Base-by-base conservation (phyloP, 306 rosid species). In the Phaseolus lunatus region DNA sequence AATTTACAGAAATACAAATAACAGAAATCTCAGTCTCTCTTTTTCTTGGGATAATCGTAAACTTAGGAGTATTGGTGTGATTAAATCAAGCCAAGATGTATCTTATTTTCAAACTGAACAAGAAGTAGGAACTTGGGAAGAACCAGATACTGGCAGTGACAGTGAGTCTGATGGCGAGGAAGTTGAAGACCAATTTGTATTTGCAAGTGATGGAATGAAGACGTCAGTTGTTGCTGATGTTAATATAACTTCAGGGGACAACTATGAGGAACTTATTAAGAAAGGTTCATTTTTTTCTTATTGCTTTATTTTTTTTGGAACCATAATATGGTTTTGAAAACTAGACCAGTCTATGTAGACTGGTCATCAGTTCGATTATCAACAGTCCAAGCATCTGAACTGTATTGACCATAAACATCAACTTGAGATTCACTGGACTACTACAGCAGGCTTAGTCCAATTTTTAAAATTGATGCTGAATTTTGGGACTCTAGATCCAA, bases 81-180 rank as follows among this genome's bases (percentile, higher is more conserved):
- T 65, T 23, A 61, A 78, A 83, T 58, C 85, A 12, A 54, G 79
- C 68, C 84, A 66, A 81, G 76, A 29, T 41, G 27, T 39, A 59
- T 80, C 83, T 13, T 52, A 75, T 27, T 75, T 66, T 27, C 75
- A 69, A 74, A 79, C 75, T 7, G 85, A 16, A 31, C 73, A 37
- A 77, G 78, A 22, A 23, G 56, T 23, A 61, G 89, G 83, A 78
- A 67, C 81, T 76, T 90, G 96, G 98, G 98, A 95, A 85, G 91
- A 87, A 69, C 96, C 97, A 15, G 96, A 92, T 50, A 79, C 81
- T 82, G 91, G 85, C 58, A 88, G 86, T 71, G 91, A 78, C 37
- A 89, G 92, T 44, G 97, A 90, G 19, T 59, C n/a, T 57, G 96
- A 73, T 11, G 85, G 76, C 11, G 88, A 85, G 54, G 83, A 80